Conservation (phyloP, 2,329 filamentous ascomycete species). For the Zopfia rhizophila region DNA sequence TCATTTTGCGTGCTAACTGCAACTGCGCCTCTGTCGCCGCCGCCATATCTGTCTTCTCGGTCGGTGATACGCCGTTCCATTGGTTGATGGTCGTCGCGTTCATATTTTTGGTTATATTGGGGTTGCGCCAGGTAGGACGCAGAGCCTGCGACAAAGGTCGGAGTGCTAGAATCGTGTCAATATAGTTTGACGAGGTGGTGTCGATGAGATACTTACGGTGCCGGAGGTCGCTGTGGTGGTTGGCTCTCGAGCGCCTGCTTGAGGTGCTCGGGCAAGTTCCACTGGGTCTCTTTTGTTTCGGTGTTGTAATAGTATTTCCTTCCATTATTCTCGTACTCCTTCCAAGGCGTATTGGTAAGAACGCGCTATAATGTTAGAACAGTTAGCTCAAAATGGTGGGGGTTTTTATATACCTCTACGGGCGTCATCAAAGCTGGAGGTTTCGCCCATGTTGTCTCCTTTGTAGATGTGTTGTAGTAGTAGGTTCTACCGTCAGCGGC, state of each 20-base stretch:
- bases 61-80: constrained; percentile 57
- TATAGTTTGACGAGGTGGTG: constrained; percentile 30
- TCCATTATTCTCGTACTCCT: constrained; percentile 88
- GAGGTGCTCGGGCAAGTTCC: constrained; percentile 94
- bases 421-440: constrained; percentile 87
- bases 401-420: constrained; percentile 71
- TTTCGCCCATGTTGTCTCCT: constrained; percentile 93
- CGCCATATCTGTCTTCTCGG: constrained; percentile 58
- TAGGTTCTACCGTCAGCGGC: constrained; percentile 86
- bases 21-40: constrained; percentile 37
- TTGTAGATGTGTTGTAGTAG: constrained; percentile 89
- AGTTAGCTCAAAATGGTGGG: constrained; percentile 2
- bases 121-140: constrained; percentile 54
- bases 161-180: constrained; percentile 49
- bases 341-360: constrained; percentile 86
- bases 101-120: constrained; percentile 43
- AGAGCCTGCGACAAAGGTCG: constrained; percentile 70
- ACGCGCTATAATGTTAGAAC: constrained; percentile 70
- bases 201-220: constrained; percentile 55
- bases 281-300: constrained; percentile 90
- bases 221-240: constrained; percentile 55
- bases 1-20: constrained; percentile 65
- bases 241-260: constrained; percentile 70
- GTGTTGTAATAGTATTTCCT: constrained; percentile 95
- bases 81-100: constrained; percentile 54